Conservation (phyloP, 1,284 basidiomycete species). For the Peniophora sp. region DNA sequence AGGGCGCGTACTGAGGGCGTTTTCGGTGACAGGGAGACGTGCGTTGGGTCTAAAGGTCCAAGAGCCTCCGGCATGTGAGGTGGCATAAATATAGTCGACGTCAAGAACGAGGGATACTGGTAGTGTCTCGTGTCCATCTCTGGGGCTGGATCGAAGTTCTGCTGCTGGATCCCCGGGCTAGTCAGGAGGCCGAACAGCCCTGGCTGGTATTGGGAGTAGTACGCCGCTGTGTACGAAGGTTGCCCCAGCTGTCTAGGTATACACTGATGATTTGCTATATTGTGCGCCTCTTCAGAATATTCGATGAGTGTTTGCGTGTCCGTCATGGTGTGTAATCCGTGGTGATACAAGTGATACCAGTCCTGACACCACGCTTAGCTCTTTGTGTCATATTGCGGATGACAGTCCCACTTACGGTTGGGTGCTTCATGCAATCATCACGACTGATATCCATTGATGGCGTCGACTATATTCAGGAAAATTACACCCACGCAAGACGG, state of each 20-base stretch:
- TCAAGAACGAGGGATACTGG: conserved; percentile 28
- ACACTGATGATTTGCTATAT: conserved; percentile 60
- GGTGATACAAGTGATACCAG: too few species aligned
- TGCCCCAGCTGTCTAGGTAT: conserved; percentile 22
- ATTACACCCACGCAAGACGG: too few species aligned
- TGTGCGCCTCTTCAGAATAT: conserved; percentile 81
- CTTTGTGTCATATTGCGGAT: too few species aligned
- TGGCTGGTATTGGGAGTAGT: conserved; percentile 9
- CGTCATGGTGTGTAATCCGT: too few species aligned
- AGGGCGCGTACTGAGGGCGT: conserved; percentile 14
- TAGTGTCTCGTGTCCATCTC: conserved; percentile 75
- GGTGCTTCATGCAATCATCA: too few species aligned
- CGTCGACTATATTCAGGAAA: too few species aligned
- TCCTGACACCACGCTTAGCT: too few species aligned
- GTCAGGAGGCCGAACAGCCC: conserved; percentile 10
- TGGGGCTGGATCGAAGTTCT: conserved; percentile 55
- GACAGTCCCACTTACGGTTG: too few species aligned
- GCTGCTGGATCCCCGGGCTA: conserved; percentile 15
- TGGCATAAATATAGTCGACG: conserved; percentile 30
- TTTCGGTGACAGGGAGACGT: conserved; percentile 1
- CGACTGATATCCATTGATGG: too few species aligned
- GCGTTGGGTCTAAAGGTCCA: conserved; percentile 37
- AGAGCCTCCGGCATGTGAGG: too few species aligned
- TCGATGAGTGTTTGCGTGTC: conserved; percentile 82
- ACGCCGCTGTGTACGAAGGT: conserved; percentile 15